phyloP scores from a whole-genome alignment of 2,329 filamentous ascomycete genomes.

The Ophiostoma sp. region DNA sequence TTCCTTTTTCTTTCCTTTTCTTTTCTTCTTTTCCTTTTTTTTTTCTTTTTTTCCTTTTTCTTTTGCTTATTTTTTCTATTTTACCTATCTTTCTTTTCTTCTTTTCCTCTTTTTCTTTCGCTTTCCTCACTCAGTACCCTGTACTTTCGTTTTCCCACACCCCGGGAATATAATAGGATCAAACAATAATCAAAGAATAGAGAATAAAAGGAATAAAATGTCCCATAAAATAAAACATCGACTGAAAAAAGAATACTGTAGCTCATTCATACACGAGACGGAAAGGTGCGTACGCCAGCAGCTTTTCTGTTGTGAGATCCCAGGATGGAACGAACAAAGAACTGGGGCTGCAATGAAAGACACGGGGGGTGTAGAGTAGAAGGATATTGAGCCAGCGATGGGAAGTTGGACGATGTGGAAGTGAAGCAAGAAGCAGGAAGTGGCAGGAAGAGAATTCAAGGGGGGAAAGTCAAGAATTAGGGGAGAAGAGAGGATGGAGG shows the following conservation, averaged over 20 bases:
- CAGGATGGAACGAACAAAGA: not conserved
- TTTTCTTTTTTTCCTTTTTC: not conserved
- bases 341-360: not conserved
- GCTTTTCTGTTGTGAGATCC: conserved; percentile 1
- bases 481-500: not conserved
- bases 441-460: not conserved
- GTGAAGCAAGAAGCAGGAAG: not conserved
- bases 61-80: not conserved
- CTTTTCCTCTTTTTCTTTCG: not conserved
- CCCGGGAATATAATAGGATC: not conserved
- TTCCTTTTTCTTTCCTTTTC: not conserved
- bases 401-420: not conserved
- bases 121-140: not conserved
- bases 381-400: not conserved
- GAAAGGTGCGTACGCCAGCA: not conserved
- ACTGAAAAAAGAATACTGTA: not conserved
- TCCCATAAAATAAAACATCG: not conserved
- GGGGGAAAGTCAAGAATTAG: not conserved
- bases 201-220: not conserved
- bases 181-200: not conserved
- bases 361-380: not conserved
- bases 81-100: not conserved
- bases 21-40: not conserved
- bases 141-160: not conserved
- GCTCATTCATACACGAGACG: not conserved